Conservation (phyloP, 176 grass and related monocot genomes). For the Pontederia paniculata region DNA sequence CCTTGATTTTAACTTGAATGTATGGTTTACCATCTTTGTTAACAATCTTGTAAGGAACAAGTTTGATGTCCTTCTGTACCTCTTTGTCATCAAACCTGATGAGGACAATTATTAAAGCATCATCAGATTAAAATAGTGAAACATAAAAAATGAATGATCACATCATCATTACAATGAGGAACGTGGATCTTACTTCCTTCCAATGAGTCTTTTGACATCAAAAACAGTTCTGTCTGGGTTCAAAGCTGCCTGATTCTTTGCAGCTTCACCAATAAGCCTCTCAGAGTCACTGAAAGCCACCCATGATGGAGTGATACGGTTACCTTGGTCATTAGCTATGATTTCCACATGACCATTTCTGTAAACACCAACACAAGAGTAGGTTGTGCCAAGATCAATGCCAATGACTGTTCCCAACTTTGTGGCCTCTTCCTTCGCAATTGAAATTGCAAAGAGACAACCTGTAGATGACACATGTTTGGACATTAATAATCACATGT, state of each 20-base stretch:
- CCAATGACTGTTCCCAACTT: constrained; percentile 8
- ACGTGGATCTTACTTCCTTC: constrained; percentile 35
- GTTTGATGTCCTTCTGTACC: constrained; percentile 68
- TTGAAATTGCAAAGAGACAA: background rate
- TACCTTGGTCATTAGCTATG: constrained; percentile 14
- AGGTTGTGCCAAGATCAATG: constrained; percentile 2
- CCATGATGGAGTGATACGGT: constrained; percentile 68
- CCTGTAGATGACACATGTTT: background rate
- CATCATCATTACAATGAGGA: background rate
- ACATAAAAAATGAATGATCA: background rate
- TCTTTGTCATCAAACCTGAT: constrained; percentile 65
- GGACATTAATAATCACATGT: too few species aligned
- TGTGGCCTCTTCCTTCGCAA: background rate
- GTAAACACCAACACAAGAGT: constrained; percentile 6
- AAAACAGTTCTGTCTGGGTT: constrained; percentile 66
- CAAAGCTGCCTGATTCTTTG: constrained; percentile 55
- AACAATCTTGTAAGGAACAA: constrained; percentile 69
- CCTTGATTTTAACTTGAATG: constrained; percentile 59
- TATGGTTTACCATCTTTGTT: constrained; percentile 58
- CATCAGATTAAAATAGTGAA: background rate
- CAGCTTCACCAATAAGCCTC: constrained; percentile 66
- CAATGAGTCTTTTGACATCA: constrained; percentile 67
- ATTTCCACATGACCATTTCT: constrained; percentile 6
- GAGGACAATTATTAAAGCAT: background rate
- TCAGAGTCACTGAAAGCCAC: constrained; percentile 49